Percentiles rank a stretch among this genome's conserved stretches.
Evolutionary conservation across 2,329 filamentous ascomycete genomes (phyloP).

Genomic region (Leptographium flavum): DNA sequence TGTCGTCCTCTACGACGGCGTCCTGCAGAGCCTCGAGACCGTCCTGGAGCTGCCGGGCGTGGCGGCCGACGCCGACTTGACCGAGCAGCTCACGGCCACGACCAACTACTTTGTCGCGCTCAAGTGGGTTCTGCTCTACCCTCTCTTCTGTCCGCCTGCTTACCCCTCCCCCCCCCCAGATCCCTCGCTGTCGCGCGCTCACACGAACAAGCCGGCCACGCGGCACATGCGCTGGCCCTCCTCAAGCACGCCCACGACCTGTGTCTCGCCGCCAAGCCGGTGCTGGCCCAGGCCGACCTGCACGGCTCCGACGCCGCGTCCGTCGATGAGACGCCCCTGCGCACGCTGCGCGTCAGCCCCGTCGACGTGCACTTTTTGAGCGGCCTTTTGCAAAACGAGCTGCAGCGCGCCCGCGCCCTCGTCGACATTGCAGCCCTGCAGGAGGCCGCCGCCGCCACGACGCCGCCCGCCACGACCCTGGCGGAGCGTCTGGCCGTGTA

Average conservation of each 20-base stretch:
- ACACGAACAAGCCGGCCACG: slow-evolving; percentile 58
- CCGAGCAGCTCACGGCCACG: slow-evolving; percentile 65
- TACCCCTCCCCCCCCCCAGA: slow-evolving; percentile 25
- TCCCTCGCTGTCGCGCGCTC: slow-evolving; percentile 76
- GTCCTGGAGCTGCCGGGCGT: slow-evolving; percentile 83
- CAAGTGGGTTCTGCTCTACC: slow-evolving; percentile 41
- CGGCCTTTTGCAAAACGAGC: slow-evolving; percentile 50
- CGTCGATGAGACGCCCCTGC: slow-evolving; percentile 36
- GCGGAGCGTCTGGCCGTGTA: slow-evolving; percentile 66
- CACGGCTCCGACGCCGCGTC: slow-evolving; percentile 8
- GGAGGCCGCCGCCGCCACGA: slow-evolving; percentile 17
- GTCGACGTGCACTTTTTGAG: slow-evolving; percentile 44
- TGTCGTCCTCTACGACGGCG: slow-evolving; percentile 81
- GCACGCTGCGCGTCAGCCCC: slow-evolving; percentile 53
- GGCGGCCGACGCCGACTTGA: slow-evolving; percentile 64
- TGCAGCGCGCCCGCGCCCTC: slow-evolving; percentile 70
- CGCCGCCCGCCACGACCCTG: slow-evolving; percentile 38
- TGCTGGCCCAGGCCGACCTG: slow-evolving; percentile 25
- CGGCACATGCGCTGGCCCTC: slow-evolving; percentile 72
- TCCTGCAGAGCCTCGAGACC: slow-evolving; percentile 77
- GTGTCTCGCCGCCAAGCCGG: slow-evolving; percentile 33
- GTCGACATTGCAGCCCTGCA: slow-evolving; percentile 64
- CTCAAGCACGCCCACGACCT: slow-evolving; percentile 58
- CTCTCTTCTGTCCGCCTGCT: not conserved
- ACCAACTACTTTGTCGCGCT: slow-evolving; percentile 75